These are phyloP conservation scores for Medicago ruthenica DNA, from an alignment of 306 rosid species.

Conservation along the genomic window DNA sequence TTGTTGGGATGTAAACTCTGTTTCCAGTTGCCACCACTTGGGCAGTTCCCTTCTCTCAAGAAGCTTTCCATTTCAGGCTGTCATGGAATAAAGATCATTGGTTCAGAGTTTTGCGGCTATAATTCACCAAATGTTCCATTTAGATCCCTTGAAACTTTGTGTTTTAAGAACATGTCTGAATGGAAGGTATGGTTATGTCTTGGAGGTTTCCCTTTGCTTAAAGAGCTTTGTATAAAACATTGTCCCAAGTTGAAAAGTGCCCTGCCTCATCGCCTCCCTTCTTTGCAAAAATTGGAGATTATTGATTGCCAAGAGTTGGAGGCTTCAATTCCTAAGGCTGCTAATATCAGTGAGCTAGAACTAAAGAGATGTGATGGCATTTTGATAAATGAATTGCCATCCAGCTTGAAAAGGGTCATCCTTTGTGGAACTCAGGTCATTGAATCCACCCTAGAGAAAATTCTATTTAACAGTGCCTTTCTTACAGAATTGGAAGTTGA, in stretches of 20 bases:
- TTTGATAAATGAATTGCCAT: not conserved
- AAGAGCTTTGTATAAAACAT: not conserved
- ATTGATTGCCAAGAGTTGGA: not conserved
- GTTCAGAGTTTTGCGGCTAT: constrained; percentile 28
- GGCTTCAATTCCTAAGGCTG: not conserved
- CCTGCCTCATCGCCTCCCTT: constrained; percentile 18
- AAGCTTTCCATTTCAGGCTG: constrained; percentile 23
- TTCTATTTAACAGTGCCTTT: not conserved
- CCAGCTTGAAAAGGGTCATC: not conserved
- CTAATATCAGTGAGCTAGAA: no score
- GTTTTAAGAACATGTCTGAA: not conserved
- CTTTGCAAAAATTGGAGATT: constrained; percentile 10
- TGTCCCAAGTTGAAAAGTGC: constrained; percentile 8
- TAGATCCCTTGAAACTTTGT: constrained; percentile 21
- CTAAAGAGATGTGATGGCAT: not conserved
- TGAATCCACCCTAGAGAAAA: not conserved
- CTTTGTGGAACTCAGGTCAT: not conserved
- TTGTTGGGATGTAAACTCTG: not conserved
- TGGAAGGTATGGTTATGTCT: constrained; percentile 37
- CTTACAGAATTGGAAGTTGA: not conserved
- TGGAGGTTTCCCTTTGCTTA: constrained; percentile 12
- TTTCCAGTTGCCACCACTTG: constrained; percentile 40
- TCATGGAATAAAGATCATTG: constrained; percentile 29
- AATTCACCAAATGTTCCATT: not conserved
- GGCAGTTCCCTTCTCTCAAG: constrained; percentile 36